A percentile compares a stretch with the other conserved stretches of the same genome.
Evolutionary conservation across 345 rosid species (phyloP).

Genomic region (Boechera divaricarpa): DNA sequence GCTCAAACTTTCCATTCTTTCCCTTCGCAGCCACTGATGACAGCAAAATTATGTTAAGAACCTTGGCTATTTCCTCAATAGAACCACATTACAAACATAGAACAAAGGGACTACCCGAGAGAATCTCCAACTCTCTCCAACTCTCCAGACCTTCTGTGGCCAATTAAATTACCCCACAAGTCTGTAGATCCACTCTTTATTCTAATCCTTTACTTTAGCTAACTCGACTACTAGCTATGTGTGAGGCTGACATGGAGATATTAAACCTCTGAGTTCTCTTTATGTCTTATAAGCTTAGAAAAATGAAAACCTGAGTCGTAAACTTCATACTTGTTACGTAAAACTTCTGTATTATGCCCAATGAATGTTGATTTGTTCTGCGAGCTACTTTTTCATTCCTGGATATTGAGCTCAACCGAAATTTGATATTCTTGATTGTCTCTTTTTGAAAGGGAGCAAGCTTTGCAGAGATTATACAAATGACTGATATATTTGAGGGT

Average conservation of each 20-base stretch:
- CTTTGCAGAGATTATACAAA: constrained; percentile 90
- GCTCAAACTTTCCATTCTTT: no score
- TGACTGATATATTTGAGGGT: constrained; percentile 99
- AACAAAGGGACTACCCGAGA: not conserved
- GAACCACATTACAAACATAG: not conserved
- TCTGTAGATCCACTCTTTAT: not conserved
- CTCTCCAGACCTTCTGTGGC: not conserved
- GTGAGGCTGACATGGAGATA: constrained; percentile 14
- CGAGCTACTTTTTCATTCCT: not conserved
- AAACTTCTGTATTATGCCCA: not conserved
- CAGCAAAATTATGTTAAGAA: no score
- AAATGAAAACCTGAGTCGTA: not conserved
- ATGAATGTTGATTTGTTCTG: not conserved
- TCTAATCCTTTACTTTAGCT: not conserved
- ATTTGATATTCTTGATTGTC: constrained; percentile 25
- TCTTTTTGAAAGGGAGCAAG: constrained; percentile 69
- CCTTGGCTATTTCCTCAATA: no score
- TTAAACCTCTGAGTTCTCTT: constrained; percentile 1
- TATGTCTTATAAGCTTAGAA: constrained; percentile 7
- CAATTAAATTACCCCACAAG: not conserved
- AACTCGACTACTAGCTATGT: not conserved
- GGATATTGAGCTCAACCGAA: constrained; percentile 19
- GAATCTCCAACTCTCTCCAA: not conserved
- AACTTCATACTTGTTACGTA: not conserved
- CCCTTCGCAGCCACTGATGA: no score